Evolutionary conservation across 371 early-diverging fungal species (phyloP).

Genomic region (Mortierella sp.): DNA sequence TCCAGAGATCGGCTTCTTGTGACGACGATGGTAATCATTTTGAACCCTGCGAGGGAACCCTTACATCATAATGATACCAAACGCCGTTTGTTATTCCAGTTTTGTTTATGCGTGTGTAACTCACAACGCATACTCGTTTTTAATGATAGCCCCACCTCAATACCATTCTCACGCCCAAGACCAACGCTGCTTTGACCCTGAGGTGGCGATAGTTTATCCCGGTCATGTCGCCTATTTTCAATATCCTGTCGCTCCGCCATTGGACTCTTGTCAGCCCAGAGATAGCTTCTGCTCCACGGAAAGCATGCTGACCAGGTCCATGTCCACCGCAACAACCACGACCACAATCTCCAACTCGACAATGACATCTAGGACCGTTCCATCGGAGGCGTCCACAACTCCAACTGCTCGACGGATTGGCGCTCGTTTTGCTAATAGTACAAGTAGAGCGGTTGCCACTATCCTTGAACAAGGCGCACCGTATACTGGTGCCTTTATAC

Average conservation of each 20-base stretch:
- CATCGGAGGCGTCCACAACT: too few relatives aligned
- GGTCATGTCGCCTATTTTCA: constrained; percentile 16
- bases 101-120: constrained; percentile 4
- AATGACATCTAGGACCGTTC: too few relatives aligned
- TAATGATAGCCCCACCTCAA: constrained; percentile 39
- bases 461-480: too few relatives aligned
- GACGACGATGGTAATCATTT: constrained; percentile 28
- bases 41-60: neutral
- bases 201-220: constrained; percentile 20
- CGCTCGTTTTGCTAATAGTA: too few relatives aligned
- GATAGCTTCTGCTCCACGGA: too few relatives aligned
- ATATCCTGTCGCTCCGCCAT: too few relatives aligned
- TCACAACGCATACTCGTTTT: too few relatives aligned
- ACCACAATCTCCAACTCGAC: constrained; percentile 1
- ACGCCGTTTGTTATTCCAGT: neutral
- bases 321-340: constrained; percentile 30
- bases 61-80: constrained; percentile 6
- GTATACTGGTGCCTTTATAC: too few relatives aligned
- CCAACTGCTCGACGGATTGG: neutral
- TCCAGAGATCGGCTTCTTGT: too few relatives aligned
- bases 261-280: too few relatives aligned
- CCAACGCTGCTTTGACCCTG: constrained; percentile 25
- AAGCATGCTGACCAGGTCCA: constrained; percentile 4
- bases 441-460: too few relatives aligned
- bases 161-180: constrained; percentile 32